These are phyloP conservation scores for Rhipidocladum racemiflorum DNA, from an alignment of 176 grass and related monocot species.

Conservation along the genomic window DNA sequence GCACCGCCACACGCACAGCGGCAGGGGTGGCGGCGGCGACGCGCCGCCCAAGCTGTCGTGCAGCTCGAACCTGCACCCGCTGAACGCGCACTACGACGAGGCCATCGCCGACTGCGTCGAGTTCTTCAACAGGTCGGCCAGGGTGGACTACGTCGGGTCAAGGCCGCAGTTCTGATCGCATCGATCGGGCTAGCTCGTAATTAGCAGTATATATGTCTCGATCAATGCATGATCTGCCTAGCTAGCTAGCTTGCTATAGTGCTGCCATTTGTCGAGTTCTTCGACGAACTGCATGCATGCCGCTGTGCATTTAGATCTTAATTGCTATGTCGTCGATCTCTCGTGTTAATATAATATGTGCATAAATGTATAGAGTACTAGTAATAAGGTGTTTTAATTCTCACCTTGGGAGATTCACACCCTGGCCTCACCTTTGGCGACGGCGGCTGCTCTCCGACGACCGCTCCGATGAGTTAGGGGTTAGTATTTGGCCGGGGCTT, in stretches of 20 bases:
- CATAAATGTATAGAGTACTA: too few relatives aligned
- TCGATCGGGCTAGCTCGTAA: background rate
- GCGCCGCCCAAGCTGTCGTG: conserved; percentile 44
- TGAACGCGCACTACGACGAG: conserved; percentile 80
- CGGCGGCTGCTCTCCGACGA: rapidly evolving
- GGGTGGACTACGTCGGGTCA: conserved; percentile 48
- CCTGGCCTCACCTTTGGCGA: too few relatives aligned
- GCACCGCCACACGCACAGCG: background rate
- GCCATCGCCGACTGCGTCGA: conserved; percentile 89
- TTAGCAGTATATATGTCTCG: background rate
- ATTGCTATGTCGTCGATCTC: background rate
- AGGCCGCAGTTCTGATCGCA: conserved; percentile 20
- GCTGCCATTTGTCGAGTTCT: background rate
- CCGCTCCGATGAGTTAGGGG: too few relatives aligned
- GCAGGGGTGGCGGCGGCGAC: background rate
- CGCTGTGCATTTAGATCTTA: background rate
- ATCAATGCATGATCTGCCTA: too few relatives aligned
- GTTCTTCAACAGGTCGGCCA: conserved; percentile 74
- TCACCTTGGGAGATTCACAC: too few relatives aligned
- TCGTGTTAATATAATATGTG: background rate
- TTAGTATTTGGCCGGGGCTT: too few relatives aligned
- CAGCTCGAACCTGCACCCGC: conserved; percentile 59
- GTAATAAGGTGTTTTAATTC: too few relatives aligned
- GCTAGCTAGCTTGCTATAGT: too few relatives aligned
- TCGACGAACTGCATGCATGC: background rate